Percentiles rank a stretch among this genome's conserved stretches.
phyloP scores from a whole-genome alignment of 2,329 filamentous ascomycete species.

The Paraconiothyrium sp. region DNA sequence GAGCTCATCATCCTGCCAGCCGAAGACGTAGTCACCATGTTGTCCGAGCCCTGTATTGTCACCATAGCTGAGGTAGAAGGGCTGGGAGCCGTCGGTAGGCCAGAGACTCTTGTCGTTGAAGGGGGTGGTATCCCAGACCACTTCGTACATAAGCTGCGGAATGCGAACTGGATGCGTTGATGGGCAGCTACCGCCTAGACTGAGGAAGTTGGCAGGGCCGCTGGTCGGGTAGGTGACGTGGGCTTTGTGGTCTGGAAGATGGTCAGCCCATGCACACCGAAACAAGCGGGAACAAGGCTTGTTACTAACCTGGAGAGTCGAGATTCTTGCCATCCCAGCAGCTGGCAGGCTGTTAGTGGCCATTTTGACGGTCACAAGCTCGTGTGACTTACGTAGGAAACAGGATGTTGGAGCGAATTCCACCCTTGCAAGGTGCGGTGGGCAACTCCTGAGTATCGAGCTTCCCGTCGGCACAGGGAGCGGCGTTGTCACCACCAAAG shows the following conservation, averaged over 20 bases:
- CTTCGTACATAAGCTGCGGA: constrained; percentile 57
- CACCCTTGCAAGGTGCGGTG: constrained; percentile 27
- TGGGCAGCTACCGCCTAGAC: constrained; percentile 49
- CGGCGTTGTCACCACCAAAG: constrained; percentile 51
- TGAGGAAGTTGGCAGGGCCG: constrained; percentile 33
- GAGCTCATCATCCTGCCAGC: constrained; percentile 36
- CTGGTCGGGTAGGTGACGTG: constrained; percentile 56
- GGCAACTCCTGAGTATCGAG: constrained; percentile 29
- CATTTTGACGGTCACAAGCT: not conserved
- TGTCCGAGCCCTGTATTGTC: constrained; percentile 38
- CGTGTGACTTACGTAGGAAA: constrained; percentile 30
- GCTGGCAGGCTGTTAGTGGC: constrained; percentile 6
- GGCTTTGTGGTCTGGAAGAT: constrained; percentile 55
- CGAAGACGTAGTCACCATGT: constrained; percentile 40
- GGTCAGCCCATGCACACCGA: not conserved
- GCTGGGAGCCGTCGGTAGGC: constrained; percentile 34
- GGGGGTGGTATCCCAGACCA: constrained; percentile 54
- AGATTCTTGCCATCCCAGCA: constrained; percentile 58
- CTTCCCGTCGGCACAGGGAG: constrained; percentile 31
- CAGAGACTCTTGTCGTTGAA: constrained; percentile 41
- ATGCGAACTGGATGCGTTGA: constrained; percentile 55
- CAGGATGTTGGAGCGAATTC: constrained; percentile 35
- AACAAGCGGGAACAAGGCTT: too few relatives aligned
- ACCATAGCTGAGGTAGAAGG: constrained; percentile 36
- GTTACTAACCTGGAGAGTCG: constrained; percentile 49